These are phyloP conservation scores for Saccharum hybrid DNA, from an alignment of 202 grass and related monocot species.

Conservation along the genomic window DNA sequence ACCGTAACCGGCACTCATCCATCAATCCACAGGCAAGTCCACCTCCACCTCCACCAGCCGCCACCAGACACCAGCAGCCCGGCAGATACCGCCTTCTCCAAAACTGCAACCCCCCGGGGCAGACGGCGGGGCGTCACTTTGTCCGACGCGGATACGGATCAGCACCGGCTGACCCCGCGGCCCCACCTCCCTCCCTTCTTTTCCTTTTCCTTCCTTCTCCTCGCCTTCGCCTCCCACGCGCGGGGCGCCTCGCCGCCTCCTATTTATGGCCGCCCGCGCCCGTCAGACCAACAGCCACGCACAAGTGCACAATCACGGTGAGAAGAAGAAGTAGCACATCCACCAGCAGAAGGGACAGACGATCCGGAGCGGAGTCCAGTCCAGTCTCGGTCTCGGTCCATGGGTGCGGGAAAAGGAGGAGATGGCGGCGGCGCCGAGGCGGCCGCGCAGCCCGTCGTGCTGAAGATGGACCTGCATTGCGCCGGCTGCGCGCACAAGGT, in stretches of 20 bases:
- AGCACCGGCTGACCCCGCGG: not conserved
- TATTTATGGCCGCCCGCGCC: conserved; percentile 38
- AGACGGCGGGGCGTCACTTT: not conserved
- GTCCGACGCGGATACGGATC: conserved; percentile 36
- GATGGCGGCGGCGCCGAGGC: conserved; percentile 23
- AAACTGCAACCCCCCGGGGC: not conserved
- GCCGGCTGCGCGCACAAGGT: conserved; percentile 90
- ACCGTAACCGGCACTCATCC: conserved; percentile 35
- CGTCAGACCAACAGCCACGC: not conserved
- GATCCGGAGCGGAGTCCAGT: not conserved
- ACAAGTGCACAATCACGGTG: not conserved
- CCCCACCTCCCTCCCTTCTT: not conserved
- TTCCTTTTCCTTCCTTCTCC: not conserved
- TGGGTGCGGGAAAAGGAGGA: conserved; percentile 60
- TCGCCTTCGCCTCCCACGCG: not conserved
- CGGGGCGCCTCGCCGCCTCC: not conserved
- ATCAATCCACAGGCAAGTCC: not conserved
- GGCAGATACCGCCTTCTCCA: conserved; percentile 4
- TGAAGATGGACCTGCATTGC: conserved; percentile 89
- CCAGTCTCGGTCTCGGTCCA: not conserved
- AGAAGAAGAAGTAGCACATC: no score
- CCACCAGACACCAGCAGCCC: not conserved
- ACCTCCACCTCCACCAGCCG: conserved; percentile 13
- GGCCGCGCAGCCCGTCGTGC: conserved; percentile 49
- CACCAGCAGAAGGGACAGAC: not conserved